Conservation (phyloP, 441 rosid genomes). For the Hypseocharis bilobata region DNA sequence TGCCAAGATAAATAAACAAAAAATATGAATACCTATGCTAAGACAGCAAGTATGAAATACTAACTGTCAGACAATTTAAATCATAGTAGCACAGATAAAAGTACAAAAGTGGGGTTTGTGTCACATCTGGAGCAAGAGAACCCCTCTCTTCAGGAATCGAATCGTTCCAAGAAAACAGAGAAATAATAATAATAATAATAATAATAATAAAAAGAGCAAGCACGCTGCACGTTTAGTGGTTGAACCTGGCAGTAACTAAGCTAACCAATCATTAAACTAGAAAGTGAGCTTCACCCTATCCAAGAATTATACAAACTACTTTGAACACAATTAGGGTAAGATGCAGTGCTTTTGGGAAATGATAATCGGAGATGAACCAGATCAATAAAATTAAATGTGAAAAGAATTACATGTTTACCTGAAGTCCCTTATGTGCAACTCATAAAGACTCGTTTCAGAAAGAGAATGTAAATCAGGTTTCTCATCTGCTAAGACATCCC, state of each 20-base stretch:
- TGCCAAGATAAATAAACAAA: conserved; percentile 15
- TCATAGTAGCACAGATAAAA: neutral
- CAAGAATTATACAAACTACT: conserved; percentile 8
- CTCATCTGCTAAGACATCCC: conserved; percentile 61
- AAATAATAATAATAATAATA: too few species aligned
- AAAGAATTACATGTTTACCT: conserved; percentile 40
- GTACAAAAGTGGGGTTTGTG: neutral
- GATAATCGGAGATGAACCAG: conserved; percentile 6
- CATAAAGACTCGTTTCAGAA: conserved; percentile 79
- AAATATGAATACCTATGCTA: neutral
- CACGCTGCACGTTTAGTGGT: conserved; percentile 6
- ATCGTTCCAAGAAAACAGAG: neutral
- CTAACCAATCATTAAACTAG: neutral
- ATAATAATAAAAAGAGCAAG: neutral
- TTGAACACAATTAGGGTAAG: conserved; percentile 9
- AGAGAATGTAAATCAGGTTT: conserved; percentile 52
- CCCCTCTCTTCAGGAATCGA: neutral
- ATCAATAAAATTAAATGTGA: neutral
- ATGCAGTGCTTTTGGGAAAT: conserved; percentile 2
- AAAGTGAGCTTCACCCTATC: neutral
- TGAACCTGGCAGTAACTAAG: neutral
- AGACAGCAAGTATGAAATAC: neutral
- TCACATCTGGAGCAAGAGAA: conserved; percentile 1
- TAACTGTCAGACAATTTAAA: neutral
- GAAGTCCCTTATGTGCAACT: conserved; percentile 88